A percentile compares a stretch with the other conserved stretches of the same genome.
phyloP scores from a whole-genome alignment of 2,329 filamentous ascomycete species.

The Trichoderma pleuroti region DNA sequence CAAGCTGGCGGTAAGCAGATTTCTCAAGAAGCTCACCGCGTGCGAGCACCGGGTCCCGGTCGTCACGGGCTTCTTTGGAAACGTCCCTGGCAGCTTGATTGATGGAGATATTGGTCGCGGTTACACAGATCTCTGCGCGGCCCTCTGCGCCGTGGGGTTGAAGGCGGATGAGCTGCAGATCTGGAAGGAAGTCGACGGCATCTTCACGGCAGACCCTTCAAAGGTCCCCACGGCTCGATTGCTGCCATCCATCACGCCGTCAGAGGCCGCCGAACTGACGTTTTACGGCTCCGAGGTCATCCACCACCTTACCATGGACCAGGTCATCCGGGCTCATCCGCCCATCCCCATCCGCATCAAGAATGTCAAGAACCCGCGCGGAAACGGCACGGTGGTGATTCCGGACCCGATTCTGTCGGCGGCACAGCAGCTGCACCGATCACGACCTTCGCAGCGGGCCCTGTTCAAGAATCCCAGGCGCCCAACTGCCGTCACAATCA shows the following conservation, averaged over 20 bases:
- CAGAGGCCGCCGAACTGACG: slow-evolving; percentile 92
- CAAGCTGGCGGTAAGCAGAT: slow-evolving; percentile 56
- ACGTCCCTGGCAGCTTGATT: slow-evolving; percentile 84
- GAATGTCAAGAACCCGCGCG: slow-evolving; percentile 83
- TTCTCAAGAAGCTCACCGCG: slow-evolving; percentile 61
- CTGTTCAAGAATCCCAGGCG: slow-evolving; percentile 60
- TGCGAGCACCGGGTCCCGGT: slow-evolving; percentile 70
- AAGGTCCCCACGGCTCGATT: slow-evolving; percentile 92
- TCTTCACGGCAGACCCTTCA: slow-evolving; percentile 79
- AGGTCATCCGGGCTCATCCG: slow-evolving; percentile 75
- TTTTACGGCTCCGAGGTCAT: slow-evolving; percentile 96
- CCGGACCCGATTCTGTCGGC: slow-evolving; percentile 62
- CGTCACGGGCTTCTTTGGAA: slow-evolving; percentile 91
- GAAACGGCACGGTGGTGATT: slow-evolving; percentile 75
- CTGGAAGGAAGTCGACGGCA: slow-evolving; percentile 98
- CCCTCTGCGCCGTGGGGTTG: slow-evolving; percentile 85
- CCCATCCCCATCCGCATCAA: slow-evolving; percentile 86
- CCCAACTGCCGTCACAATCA: slow-evolving; percentile 91
- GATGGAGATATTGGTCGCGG: slow-evolving; percentile 86
- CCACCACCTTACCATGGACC: slow-evolving; percentile 98
- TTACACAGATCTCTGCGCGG: slow-evolving; percentile 94
- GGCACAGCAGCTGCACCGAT: slow-evolving; percentile 57
- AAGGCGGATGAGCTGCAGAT: slow-evolving; percentile 86
- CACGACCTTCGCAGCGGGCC: slow-evolving; percentile 38
- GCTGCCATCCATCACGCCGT: slow-evolving; percentile 83